Percentiles rank a stretch among this genome's conserved stretches.
These are phyloP conservation scores for Colletotrichum nymphaeae DNA, from an alignment of 2,329 filamentous ascomycete species.

Conservation along the genomic window DNA sequence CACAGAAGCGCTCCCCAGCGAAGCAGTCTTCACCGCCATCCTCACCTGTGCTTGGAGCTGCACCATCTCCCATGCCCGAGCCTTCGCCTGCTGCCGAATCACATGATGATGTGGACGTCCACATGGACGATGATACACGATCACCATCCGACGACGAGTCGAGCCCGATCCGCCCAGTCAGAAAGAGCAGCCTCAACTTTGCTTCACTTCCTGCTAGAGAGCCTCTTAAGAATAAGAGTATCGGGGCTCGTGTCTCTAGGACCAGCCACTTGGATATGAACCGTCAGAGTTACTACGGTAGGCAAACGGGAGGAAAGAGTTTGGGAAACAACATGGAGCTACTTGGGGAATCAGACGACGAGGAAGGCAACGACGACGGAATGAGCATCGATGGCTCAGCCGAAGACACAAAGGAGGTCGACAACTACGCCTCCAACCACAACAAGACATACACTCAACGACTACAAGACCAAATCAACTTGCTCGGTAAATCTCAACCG, in stretches of 20 bases:
- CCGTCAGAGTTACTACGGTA: slow-evolving; percentile 79
- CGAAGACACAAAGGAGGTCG: slow-evolving; percentile 58
- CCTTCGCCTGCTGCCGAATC: slow-evolving; percentile 8
- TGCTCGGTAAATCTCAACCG: slow-evolving; percentile 69
- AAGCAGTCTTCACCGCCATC: slow-evolving; percentile 38
- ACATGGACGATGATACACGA: slow-evolving; percentile 58
- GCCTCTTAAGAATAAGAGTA: slow-evolving; percentile 86
- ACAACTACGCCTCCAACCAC: slow-evolving; percentile 65
- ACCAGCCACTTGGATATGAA: slow-evolving; percentile 81
- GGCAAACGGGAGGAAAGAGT: slow-evolving; percentile 80
- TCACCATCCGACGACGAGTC: slow-evolving; percentile 75
- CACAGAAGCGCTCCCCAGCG: slow-evolving; percentile 37
- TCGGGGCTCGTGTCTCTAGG: slow-evolving; percentile 77
- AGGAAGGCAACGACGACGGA: slow-evolving; percentile 62
- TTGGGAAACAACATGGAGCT: slow-evolving; percentile 62
- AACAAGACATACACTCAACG: slow-evolving; percentile 94
- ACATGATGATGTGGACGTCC: slow-evolving; percentile 39
- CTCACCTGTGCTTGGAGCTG: slow-evolving; percentile 4
- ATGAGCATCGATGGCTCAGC: slow-evolving; percentile 62
- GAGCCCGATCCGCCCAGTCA: slow-evolving; percentile 79
- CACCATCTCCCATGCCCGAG: slow-evolving; percentile 15
- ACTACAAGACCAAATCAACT: slow-evolving; percentile 91
- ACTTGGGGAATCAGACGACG: slow-evolving; percentile 56
- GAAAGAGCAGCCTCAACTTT: slow-evolving; percentile 96
- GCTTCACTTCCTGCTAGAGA: slow-evolving; percentile 92